A percentile compares a stretch with the other conserved stretches of the same genome.
phyloP scores from a whole-genome alignment of 2,329 filamentous ascomycete genomes.

The Truncatella angustata region DNA sequence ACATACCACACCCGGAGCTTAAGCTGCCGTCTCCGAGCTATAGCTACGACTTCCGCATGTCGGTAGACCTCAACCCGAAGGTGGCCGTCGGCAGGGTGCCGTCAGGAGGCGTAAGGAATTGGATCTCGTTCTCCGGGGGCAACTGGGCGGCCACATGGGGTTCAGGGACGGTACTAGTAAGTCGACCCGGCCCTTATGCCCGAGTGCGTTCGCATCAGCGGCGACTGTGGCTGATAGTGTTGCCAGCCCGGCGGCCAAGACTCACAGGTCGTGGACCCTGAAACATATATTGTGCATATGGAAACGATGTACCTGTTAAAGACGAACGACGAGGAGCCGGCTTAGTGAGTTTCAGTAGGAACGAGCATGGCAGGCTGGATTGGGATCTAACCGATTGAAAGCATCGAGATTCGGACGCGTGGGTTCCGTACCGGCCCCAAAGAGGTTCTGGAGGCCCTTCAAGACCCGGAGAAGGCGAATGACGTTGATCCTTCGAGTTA shows the following conservation, averaged over 20 bases:
- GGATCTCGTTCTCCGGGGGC: constrained; percentile 46
- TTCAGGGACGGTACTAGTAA: constrained; percentile 41
- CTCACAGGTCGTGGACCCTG: constrained; percentile 28
- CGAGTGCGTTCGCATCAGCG: no score
- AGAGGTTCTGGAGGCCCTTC: constrained; percentile 12
- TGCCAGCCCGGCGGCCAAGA: constrained; percentile 34
- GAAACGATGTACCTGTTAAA: constrained; percentile 50
- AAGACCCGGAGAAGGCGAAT: constrained; percentile 10
- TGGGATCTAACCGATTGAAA: no score
- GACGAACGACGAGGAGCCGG: constrained; percentile 45
- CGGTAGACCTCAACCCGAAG: constrained; percentile 41
- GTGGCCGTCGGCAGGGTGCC: constrained; percentile 40
- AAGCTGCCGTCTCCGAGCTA: constrained; percentile 44
- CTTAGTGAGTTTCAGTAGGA: constrained; percentile 32
- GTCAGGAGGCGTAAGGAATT: constrained; percentile 41
- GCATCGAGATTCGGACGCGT: constrained; percentile 15
- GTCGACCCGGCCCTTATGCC: no score
- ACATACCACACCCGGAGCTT: constrained; percentile 32
- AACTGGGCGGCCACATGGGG: constrained; percentile 49
- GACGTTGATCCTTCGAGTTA: constrained; percentile 13
- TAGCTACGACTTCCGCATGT: constrained; percentile 50
- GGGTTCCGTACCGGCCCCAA: constrained; percentile 13
- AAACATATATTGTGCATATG: constrained; percentile 29
- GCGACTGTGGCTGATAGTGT: no score
- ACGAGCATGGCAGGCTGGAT: no score